Conservation (phyloP, 306 rosid species). For the Malus orientalis region DNA sequence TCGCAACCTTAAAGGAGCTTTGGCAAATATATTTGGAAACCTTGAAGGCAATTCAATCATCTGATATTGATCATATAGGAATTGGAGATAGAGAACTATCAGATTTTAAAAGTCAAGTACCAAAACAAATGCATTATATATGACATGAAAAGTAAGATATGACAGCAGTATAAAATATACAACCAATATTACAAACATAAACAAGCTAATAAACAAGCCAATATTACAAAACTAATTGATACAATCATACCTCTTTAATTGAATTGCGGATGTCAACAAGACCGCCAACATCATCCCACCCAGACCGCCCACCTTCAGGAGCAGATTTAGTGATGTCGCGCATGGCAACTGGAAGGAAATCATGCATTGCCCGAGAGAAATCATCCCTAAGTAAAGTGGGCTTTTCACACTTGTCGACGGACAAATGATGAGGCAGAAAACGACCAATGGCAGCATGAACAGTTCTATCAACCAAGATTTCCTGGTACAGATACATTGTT, state of each 20-base stretch:
- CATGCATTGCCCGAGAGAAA: constrained; percentile 84
- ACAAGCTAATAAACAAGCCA: neutral
- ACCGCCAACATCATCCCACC: constrained; percentile 99
- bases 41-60: constrained; percentile 92
- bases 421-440: constrained; percentile 42
- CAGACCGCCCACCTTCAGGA: constrained; percentile 72
- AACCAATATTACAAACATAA: neutral
- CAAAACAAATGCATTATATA: neutral
- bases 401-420: constrained; percentile 34
- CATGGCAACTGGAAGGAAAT: constrained; percentile 90
- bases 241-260: constrained; percentile 61
- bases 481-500: constrained; percentile 38
- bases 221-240: neutral
- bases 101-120: neutral
- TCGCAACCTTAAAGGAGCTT: constrained; percentile 90
- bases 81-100: neutral
- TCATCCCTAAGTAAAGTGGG: constrained; percentile 64
- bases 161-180: neutral
- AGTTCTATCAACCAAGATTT: constrained; percentile 87
- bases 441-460: constrained; percentile 83
- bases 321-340: constrained; percentile 77
- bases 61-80: constrained; percentile 30
- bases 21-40: constrained; percentile 74
- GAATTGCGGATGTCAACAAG: constrained; percentile 71
- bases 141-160: neutral